phyloP scores from a whole-genome alignment of 148 eudicot species.

The Camellia lanceoleosa region DNA sequence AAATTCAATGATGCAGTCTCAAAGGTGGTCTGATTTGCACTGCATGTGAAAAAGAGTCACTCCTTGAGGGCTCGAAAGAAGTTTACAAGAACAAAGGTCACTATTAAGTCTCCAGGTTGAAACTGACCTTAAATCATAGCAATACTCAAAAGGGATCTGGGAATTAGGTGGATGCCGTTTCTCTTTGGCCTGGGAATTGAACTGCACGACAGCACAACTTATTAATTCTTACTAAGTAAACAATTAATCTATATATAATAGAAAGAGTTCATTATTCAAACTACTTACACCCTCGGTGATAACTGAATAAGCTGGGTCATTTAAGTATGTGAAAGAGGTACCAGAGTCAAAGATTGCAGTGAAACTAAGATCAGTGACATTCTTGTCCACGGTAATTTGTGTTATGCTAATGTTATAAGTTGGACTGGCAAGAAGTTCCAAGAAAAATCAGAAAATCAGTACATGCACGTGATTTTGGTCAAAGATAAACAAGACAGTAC shows the following conservation, averaged over 20 bases:
- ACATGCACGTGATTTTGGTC: conserved; percentile 4
- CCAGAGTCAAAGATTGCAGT: conserved; percentile 76
- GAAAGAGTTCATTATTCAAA: neutral
- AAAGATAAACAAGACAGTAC: neutral
- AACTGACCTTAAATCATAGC: conserved; percentile 47
- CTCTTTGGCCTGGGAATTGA: conserved; percentile 46
- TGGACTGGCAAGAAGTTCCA: conserved; percentile 46
- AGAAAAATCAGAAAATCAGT: conserved; percentile 12
- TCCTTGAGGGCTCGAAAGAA: neutral
- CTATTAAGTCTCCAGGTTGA: neutral
- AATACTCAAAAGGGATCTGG: conserved; percentile 45
- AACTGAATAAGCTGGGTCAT: conserved; percentile 68
- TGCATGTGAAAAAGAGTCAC: conserved; percentile 31
- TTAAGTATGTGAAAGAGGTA: conserved; percentile 77
- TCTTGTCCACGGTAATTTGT: conserved; percentile 45
- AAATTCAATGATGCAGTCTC: conserved; percentile 46
- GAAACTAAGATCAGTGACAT: conserved; percentile 37
- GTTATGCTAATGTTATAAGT: conserved; percentile 59
- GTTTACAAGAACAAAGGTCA: neutral
- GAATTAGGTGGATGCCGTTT: conserved; percentile 30
- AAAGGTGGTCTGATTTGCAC: conserved; percentile 36
- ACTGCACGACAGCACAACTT: conserved; percentile 37
- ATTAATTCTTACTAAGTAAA: neutral
- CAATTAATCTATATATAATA: too few species aligned
- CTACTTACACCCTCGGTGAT: conserved; percentile 56